phyloP scores from a whole-genome alignment of 768 basidiomycete species.

The Jaapia argillacea region DNA sequence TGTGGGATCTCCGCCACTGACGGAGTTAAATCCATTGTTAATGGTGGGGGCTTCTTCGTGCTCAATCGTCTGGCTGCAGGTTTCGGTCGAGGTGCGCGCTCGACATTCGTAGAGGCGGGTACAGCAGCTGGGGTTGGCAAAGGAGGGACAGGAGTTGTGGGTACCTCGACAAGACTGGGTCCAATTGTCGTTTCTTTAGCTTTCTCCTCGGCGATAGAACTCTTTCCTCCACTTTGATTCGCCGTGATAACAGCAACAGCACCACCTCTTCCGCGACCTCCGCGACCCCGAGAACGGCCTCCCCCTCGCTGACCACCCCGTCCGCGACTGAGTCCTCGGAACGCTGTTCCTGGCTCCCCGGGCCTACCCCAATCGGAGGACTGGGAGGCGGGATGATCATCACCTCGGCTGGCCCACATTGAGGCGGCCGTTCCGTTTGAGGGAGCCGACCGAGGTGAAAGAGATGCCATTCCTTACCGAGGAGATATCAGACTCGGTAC shows the following conservation, averaged over 20 bases:
- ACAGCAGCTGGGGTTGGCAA: not conserved
- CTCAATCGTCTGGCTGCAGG: not conserved
- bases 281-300: constrained; percentile 12
- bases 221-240: not conserved
- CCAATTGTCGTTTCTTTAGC: not conserved
- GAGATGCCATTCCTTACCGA: not conserved
- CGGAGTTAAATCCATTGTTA: constrained; percentile 10
- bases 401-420: constrained; percentile 13
- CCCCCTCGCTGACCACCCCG: constrained; percentile 2
- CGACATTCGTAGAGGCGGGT: not conserved
- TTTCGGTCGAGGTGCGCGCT: not conserved
- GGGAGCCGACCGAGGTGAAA: constrained; percentile 17
- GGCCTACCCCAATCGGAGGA: constrained; percentile 11
- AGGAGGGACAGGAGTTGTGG: not conserved
- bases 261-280: constrained; percentile 22
- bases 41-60: not conserved
- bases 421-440: not conserved
- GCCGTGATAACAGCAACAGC: constrained; percentile 20
- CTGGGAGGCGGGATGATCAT: no score
- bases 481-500: constrained; percentile 1
- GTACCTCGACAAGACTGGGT: not conserved
- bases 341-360: constrained; percentile 15
- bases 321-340: constrained; percentile 7
- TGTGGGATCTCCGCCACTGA: constrained; percentile 12
- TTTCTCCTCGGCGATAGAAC: not conserved